Evolutionary conservation across 2,329 filamentous ascomycete species (phyloP), one percentile per base, ranked within the genome.

Genomic region (Leptographium wingfieldii): DNA sequence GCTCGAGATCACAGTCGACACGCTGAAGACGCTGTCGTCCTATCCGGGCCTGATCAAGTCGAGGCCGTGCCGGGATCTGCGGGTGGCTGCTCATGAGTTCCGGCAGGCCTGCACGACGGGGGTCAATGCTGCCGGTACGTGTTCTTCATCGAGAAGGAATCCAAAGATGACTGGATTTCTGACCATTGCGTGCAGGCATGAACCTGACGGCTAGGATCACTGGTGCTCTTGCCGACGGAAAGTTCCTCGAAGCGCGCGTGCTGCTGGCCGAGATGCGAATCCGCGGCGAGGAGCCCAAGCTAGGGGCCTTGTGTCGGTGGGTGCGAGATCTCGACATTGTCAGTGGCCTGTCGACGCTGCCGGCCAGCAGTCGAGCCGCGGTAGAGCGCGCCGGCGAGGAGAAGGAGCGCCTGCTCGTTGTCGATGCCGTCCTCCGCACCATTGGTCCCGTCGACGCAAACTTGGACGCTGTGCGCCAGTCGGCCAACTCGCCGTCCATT

Each of bases 231-330:
- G 78, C 80, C 27, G 85, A 88, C 68, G 82, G 78, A 56, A 82
- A 83, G 67, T 86, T 84, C 64, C 76, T 75, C 11, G 85, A 88
- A n/a, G 84, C 85, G 5, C 77, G 77, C 57, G 77, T 88, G 19
- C 68, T 87, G 16, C 77, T 89, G 1, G 80, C 85, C 0, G 85
- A 88, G 72, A 88, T 88, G 85, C 77, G 80, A 35, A 82, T 88
- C 22, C 75, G 85, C n/a, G 73, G 76, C 3, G 78, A 88, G 63
- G 77, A 80, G 22, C 85, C 85, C 0, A 86, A 86, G 65, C 72
- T 88, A 0, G 86, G 86, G 25, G 84, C 85, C 1, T 71, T 88
- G 9, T 88, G 85, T 69, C 81, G 86, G 60, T 89, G 86, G 86
- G 85, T 88, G 5, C 79, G 86, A 60, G 85, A 87, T 67, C 73